Evolutionary conservation across 805 yeast genomes (phyloP), one percentile per base, ranked within the genome.

Genomic region (Wickerhamiella occidentalis): DNA sequence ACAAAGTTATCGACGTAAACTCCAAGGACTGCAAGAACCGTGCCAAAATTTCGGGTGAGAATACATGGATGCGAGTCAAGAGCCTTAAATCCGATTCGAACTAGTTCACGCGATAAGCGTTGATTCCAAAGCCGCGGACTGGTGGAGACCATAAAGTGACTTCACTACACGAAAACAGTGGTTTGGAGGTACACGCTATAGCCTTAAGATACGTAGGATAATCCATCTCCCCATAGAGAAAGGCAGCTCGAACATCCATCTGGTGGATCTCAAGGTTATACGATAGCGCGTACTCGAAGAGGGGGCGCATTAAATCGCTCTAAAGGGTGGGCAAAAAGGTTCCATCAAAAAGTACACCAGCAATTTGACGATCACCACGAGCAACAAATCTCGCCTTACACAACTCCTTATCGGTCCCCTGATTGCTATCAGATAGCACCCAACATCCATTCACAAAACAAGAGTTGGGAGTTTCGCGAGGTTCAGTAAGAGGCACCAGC

Each of bases 101-200:
- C 11, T 6, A 40, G 44, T 9, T 23, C 12, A n/a, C 28, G 17
- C 8, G 12, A 23, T 3, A 23, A 15, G 8, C 6, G 3, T 6
- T n/a, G 18, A n/a, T 40, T 19, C 44, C 44, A 40, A 18, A 40
- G 12, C 11, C 44, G 44, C 8, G 44, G 44, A 40, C 44, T 40
- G 6, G 23, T 30, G 33, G n/a, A n/a, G n/a, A n/a, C n/a, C n/a
- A 23, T 40, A 40, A 4, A 40, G 18, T 3, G 44, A 13, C 13
- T 23, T 21, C 9, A 23, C 18, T 6, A 40, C 44, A 3, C 33
- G 44, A 13, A 25, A 13, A 7, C 30, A 22, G n/a, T 40, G 33
- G 28, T 25, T 25, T 9, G 8, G 26, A 36, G 45, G 36, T 6
- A 28, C 17, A 17, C 33, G 17, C 17, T 22, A 40, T 40, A 3